A percentile compares a stretch with the other conserved stretches of the same genome.
Conservation (phyloP, 1,139 yeast genomes). For the Protomyces gravidus region DNA sequence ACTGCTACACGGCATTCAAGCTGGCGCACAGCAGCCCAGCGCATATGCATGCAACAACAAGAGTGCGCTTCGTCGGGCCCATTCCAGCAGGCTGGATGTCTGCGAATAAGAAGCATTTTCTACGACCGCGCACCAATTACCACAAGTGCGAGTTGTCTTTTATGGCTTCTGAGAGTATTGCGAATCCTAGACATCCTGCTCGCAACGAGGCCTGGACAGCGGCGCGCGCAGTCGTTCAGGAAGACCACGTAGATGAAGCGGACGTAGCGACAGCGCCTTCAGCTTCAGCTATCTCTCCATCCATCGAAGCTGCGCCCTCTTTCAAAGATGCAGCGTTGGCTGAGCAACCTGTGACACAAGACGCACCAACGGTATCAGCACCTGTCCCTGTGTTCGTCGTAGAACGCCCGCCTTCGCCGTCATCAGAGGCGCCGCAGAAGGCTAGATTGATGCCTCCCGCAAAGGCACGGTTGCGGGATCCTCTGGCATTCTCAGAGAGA, state of each 20-base stretch:
- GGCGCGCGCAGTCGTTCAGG: background rate
- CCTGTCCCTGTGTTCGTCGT: background rate
- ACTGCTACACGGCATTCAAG: conserved; percentile 50
- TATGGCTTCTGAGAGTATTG: background rate
- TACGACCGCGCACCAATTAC: conserved; percentile 14
- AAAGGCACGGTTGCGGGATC: background rate
- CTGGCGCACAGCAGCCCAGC: conserved; percentile 53
- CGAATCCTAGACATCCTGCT: background rate
- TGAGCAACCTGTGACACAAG: background rate
- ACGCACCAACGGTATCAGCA: background rate
- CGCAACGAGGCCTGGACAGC: background rate
- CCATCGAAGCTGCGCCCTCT: background rate
- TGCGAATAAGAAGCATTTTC: conserved; percentile 37
- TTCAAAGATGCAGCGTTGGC: background rate
- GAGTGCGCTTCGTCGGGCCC: conserved; percentile 57
- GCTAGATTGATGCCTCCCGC: background rate
- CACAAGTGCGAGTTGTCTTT: background rate
- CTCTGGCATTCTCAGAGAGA: background rate
- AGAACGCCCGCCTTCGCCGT: background rate
- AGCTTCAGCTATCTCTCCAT: background rate
- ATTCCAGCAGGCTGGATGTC: conserved; percentile 62
- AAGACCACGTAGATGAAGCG: background rate
- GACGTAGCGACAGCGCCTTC: background rate
- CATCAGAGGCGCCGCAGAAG: background rate
- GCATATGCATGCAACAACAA: conserved; percentile 51